phyloP scores from a whole-genome alignment of 1,284 basidiomycete species.

The Ceratobasidium papillatum region DNA sequence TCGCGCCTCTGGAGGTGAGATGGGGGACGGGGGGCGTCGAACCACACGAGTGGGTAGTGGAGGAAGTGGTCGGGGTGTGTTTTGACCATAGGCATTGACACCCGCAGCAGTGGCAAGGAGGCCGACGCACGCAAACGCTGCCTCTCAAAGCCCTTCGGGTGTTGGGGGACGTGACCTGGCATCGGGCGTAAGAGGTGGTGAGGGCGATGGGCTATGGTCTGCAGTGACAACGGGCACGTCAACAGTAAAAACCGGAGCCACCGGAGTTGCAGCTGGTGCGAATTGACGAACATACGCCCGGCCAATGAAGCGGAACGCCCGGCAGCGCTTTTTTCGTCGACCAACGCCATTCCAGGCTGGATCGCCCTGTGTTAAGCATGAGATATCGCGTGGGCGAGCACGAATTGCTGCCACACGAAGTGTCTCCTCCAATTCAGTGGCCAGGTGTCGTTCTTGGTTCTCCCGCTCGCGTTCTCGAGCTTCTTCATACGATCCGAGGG shows the following conservation, averaged over 20 bases:
- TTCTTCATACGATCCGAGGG: neutral
- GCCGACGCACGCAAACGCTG: neutral
- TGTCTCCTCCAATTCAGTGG: neutral
- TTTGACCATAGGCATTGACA: neutral
- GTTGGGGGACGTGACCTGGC: neutral
- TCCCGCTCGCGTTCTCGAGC: neutral
- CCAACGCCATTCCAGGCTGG: neutral
- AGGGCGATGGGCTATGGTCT: neutral
- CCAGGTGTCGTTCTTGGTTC: neutral
- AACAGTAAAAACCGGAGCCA: neutral
- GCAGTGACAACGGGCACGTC: no score
- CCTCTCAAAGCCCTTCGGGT: neutral
- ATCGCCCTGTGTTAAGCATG: neutral
- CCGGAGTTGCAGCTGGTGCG: neutral
- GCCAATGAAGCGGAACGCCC: neutral
- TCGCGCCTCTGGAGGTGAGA: neutral
- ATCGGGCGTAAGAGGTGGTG: neutral
- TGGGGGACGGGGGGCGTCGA: neutral
- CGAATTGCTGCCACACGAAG: neutral
- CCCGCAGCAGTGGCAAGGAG: neutral
- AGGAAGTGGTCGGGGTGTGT: slow-evolving; percentile 1
- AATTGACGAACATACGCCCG: neutral
- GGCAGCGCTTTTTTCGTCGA: neutral
- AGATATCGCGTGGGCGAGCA: neutral
- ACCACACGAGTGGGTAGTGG: neutral